Conservation (phyloP, 1,284 basidiomycete species). For the Gymnopus androsaceus region DNA sequence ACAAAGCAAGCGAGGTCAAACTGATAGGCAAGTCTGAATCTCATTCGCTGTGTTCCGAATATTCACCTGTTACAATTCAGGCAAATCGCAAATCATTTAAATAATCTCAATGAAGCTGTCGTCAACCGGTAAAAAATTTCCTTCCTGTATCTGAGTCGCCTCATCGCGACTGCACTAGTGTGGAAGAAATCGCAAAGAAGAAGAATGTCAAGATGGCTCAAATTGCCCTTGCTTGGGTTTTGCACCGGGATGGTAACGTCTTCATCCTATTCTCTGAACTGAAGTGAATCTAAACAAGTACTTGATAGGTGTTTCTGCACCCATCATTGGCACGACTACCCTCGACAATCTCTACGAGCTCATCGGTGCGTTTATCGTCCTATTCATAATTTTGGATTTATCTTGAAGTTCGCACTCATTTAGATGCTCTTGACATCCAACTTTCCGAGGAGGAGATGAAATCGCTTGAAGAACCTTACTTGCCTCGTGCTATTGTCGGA, state of each 20-base stretch:
- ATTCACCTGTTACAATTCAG: constrained; percentile 8
- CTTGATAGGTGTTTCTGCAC: constrained; percentile 46
- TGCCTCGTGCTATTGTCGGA: constrained; percentile 30
- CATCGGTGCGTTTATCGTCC: constrained; percentile 40
- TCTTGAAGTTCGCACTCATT: not conserved
- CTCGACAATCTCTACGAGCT: constrained; percentile 54
- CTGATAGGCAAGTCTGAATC: constrained; percentile 1
- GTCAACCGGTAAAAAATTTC: constrained; percentile 33
- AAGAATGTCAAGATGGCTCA: constrained; percentile 59
- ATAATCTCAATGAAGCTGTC: constrained; percentile 21
- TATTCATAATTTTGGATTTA: not conserved
- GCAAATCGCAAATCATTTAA: constrained; percentile 26
- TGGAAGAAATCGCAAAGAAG: constrained; percentile 58
- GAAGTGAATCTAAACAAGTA: not conserved
- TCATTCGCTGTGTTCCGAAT: not conserved
- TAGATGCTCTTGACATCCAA: constrained; percentile 34
- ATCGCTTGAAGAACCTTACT: constrained; percentile 41
- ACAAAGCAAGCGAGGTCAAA: constrained; percentile 6
- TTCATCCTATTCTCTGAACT: too few species aligned
- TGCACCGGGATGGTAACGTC: constrained; percentile 41
- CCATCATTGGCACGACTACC: constrained; percentile 59
- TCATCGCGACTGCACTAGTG: constrained; percentile 32
- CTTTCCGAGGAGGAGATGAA: constrained; percentile 29
- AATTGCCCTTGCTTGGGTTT: constrained; percentile 56
- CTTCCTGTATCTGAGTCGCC: too few species aligned